Evolutionary conservation across 1,284 basidiomycete species (phyloP), one percentile per base, ranked within the genome.

Genomic region (Sporisorium iseilematis-ciliati): DNA sequence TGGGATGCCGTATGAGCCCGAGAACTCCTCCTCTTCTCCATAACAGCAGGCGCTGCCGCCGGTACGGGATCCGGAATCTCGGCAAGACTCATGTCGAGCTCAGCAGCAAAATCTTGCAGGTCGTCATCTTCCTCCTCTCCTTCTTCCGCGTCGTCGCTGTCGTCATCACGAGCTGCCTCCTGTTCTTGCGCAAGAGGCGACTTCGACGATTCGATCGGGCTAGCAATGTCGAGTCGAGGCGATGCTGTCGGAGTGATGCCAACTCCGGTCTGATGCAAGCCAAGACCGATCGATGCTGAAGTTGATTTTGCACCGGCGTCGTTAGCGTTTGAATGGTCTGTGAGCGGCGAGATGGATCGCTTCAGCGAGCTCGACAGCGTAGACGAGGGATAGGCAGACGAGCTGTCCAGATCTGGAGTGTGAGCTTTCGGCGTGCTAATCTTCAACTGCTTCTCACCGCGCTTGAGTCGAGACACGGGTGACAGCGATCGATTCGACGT

Each of bases 91-190:
- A 75, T 57, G 29, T 75, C 68, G 21, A 75, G 68, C 55, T 75
- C 73, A 33, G 73, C 73, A 7, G 73, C 73, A 65, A 75, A 75
- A 56, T 71, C 73, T 5, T 75, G 53, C 25, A 75, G 52, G 14
- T 67, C 73, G 26, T 70, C 73, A 5, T 75, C 70, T 25, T 73
- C 73, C 2, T 67, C 65, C 0, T 68, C 68, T 42, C 50, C 20
- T 33, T 41, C 48, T 20, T 33, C 49, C 4, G 7, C 50, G 1
- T 45, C 55, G 7, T 58, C 51, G 7, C 5, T 40, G 26, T 21
- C 21, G 20, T 33, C 38, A 41, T 53, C 51, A 23, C 4, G 12
- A 38, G 35, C 35, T 38, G 35, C 21, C 8, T 20, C 6, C 10
- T 26, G 33, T 20, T 51, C 33, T 31, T 21, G 20, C 20, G 52